A percentile compares a stretch with the other conserved stretches of the same genome.
Conservation (phyloP, 176 grass and related monocot genomes). For the Aegilops bicornis region DNA sequence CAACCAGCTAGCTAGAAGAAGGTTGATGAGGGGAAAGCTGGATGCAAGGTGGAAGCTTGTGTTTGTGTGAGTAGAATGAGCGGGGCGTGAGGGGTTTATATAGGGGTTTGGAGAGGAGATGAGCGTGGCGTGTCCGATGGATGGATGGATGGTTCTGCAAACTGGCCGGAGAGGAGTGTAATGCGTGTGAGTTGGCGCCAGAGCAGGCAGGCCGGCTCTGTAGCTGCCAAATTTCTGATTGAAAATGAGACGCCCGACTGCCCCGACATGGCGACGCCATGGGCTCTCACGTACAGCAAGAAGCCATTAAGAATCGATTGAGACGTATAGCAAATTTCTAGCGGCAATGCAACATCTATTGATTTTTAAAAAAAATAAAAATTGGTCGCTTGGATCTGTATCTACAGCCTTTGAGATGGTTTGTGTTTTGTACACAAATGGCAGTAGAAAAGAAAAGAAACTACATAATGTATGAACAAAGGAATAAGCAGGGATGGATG, state of each 20-base stretch:
- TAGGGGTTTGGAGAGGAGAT: conserved; percentile 40
- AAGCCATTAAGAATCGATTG: neutral
- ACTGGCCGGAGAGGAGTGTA: neutral
- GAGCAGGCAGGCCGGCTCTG: neutral
- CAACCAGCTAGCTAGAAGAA: too few species aligned
- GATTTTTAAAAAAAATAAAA: too few species aligned
- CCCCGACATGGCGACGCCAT: neutral
- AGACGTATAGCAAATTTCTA: neutral
- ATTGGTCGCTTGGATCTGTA: too few species aligned
- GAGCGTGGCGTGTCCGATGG: neutral
- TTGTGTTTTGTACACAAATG: neutral
- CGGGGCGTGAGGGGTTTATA: conserved; percentile 45
- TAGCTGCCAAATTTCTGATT: neutral
- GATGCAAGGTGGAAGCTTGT: too few species aligned
- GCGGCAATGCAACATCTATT: neutral
- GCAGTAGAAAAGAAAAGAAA: too few species aligned
- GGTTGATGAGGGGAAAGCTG: too few species aligned
- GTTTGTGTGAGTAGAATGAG: too few species aligned
- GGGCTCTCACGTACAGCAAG: neutral
- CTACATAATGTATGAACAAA: too few species aligned
- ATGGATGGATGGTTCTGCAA: conserved; percentile 16
- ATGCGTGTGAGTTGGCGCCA: conserved; percentile 62
- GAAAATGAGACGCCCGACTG: neutral
- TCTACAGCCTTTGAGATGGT: neutral
- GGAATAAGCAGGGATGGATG: too few species aligned